Conservation (phyloP, 768 basidiomycete species). For the Tylopilus rubrobrunneus region DNA sequence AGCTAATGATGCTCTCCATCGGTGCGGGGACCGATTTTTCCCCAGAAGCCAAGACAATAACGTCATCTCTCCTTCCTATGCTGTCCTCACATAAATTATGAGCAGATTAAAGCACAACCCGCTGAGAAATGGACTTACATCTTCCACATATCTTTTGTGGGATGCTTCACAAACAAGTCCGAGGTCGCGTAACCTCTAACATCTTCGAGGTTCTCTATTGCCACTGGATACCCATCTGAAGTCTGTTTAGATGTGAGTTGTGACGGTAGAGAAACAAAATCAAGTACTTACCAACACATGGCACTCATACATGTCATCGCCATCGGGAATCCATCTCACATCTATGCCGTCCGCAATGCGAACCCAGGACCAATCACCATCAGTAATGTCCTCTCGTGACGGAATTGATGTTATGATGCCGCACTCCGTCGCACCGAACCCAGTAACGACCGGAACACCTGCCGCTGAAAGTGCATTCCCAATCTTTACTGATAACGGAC, state of each 20-base stretch:
- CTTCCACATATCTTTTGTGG: conserved; percentile 31
- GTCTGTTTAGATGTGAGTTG: neutral
- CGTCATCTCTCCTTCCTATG: conserved; percentile 35
- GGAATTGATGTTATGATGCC: conserved; percentile 4
- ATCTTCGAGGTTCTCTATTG: conserved; percentile 33
- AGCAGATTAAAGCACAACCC: too few relatives aligned
- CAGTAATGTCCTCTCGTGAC: conserved; percentile 1
- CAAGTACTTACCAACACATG: conserved; percentile 29
- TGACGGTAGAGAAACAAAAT: neutral
- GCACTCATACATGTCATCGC: conserved; percentile 32
- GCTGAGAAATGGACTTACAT: neutral
- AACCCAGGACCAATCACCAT: conserved; percentile 17
- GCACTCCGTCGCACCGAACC: conserved; percentile 23
- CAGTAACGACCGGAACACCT: conserved; percentile 9
- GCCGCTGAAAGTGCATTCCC: conserved; percentile 12
- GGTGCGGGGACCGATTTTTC: conserved; percentile 33
- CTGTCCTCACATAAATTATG: conserved; percentile 17
- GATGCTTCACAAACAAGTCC: conserved; percentile 43
- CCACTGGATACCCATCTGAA: neutral
- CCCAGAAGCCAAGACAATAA: conserved; percentile 28
- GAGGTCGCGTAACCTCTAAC: conserved; percentile 34
- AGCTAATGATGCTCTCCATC: conserved; percentile 23
- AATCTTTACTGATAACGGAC: conserved; percentile 8
- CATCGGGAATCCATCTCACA: conserved; percentile 29
- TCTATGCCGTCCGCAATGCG: conserved; percentile 11